Conservation (phyloP, 768 basidiomycete genomes). For the Rhodotorula diobovata region DNA sequence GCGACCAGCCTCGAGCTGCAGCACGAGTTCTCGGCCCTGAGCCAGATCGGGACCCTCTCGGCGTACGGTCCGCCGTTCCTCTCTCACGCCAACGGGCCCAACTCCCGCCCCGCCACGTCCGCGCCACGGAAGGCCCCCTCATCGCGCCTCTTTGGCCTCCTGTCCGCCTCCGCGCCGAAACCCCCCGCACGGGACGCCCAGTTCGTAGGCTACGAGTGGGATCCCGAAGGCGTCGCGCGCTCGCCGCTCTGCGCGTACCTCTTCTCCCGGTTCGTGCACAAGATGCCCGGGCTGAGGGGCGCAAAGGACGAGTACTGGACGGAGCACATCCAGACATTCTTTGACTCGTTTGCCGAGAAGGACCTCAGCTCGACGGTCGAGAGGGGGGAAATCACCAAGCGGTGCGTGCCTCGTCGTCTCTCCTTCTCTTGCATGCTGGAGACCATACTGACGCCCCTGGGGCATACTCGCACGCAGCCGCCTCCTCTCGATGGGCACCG, state of each 20-base stretch:
- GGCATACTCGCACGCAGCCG: slow-evolving; percentile 3
- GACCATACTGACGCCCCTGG: background rate
- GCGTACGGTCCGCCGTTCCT: slow-evolving; percentile 31
- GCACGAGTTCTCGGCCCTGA: slow-evolving; percentile 28
- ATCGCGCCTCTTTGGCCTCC: background rate
- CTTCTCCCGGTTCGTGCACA: slow-evolving; percentile 36
- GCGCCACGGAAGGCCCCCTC: no score
- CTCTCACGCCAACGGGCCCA: slow-evolving; percentile 31
- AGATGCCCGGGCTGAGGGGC: slow-evolving; percentile 15
- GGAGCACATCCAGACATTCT: slow-evolving; percentile 29
- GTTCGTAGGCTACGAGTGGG: slow-evolving; percentile 24
- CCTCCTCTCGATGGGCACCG: slow-evolving; percentile 34
- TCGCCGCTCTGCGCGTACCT: slow-evolving; percentile 29
- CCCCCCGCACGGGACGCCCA: background rate
- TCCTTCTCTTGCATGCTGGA: no score
- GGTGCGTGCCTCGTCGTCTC: background rate
- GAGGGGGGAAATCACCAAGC: slow-evolving; percentile 33
- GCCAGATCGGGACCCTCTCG: slow-evolving; percentile 27
- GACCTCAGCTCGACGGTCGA: slow-evolving; percentile 32
- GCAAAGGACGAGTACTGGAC: slow-evolving; percentile 36
- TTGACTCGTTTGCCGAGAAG: slow-evolving; percentile 36
- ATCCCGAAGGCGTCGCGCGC: background rate
- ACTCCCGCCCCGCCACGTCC: slow-evolving; percentile 16
- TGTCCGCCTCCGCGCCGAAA: background rate
- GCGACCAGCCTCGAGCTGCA: slow-evolving; percentile 30